Base-by-base conservation (phyloP, 2,329 filamentous ascomycete genomes). In the Diaporthe humulicola region DNA sequence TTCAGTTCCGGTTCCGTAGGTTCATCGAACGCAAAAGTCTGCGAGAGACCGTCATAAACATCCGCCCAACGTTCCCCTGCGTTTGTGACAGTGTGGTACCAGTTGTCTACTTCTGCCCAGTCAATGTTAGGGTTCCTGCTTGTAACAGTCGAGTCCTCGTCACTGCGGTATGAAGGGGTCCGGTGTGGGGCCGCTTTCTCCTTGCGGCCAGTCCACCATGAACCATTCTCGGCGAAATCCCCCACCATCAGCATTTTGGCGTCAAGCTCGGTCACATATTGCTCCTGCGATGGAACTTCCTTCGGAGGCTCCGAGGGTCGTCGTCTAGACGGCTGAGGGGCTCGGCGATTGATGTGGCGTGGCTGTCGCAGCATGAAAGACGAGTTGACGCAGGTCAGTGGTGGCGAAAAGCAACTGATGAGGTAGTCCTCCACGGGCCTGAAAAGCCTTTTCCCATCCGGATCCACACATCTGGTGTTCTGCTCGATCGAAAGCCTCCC, bases 391-490 rank as follows among this genome's bases (percentile, higher is more conserved):
- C 90, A 92, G 70, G 93, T 88, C 78, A 92, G 92, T 8, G 72
- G 72, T 0, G 92, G 92, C 72, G 90, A 89, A 79, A 97, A 94
- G 78, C 90, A 93, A 28, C 85, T 83, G 67, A 91, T 85, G 54
- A 98, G 89, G 80, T 97, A 96, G 76, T 95, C 93, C 83, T 98
- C 95, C 19, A 98, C 81, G 7, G 89, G 88, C 75, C 90, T 92
- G 82, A 98, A 98, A 15, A 96, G 90, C 50, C 86, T 87, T 79
- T 89, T 91, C 3, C 88, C 83, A 4, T 87, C 87, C 56, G 78
- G 74, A 22, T 77, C 77, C 1, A 73, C 77, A 64, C 74, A 72
- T 64, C 67, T 71, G 57, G 33, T 58, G 30, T 58, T 77, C 71
- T 74, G 78, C 58, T 76, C 76, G 77, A 70, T 61, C 73, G 56